Conservation (phyloP, 1,139 yeast genomes). For the Starmera stellimalicola region DNA sequence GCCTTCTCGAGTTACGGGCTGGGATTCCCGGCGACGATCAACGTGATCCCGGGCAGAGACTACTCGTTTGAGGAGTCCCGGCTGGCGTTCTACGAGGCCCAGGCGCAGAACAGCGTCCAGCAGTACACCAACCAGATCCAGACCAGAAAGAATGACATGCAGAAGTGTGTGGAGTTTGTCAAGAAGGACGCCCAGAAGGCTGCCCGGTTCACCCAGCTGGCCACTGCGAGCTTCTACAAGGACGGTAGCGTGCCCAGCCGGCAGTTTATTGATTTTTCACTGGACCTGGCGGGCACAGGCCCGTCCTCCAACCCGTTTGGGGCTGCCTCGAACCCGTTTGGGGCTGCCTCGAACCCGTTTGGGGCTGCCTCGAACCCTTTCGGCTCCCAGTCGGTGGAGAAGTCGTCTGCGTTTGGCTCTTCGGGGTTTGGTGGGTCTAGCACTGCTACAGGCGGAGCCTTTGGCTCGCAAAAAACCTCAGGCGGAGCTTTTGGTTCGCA, state of each 20-base stretch:
- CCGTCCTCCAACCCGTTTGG: conserved; percentile 8
- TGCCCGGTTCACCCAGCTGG: conserved; percentile 45
- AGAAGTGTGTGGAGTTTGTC: conserved; percentile 31
- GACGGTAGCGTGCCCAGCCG: conserved; percentile 21
- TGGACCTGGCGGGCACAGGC: conserved; percentile 18
- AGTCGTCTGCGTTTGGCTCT: no score
- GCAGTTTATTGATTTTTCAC: conserved; percentile 32
- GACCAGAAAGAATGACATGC: conserved; percentile 38
- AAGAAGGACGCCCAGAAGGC: conserved; percentile 36
- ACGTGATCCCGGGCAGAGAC: conserved; percentile 44
- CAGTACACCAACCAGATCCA: conserved; percentile 32
- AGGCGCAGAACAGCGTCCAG: conserved; percentile 25
- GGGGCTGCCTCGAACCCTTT: neutral
- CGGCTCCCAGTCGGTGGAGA: neutral
- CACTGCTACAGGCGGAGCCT: neutral
- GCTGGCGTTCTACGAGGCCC: conserved; percentile 36
- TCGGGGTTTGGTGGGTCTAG: no score
- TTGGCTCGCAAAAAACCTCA: neutral
- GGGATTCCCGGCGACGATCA: conserved; percentile 28
- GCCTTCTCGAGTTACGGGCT: conserved; percentile 27
- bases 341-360: neutral
- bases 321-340: conserved; percentile 2
- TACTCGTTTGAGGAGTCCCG: conserved; percentile 49
- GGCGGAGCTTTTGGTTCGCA: conserved; percentile 10
- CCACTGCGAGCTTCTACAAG: conserved; percentile 27